Percentiles rank a stretch among this genome's conserved stretches.
Evolutionary conservation across 2,329 filamentous ascomycete species (phyloP).

Genomic region (Elsinoe necatrix): DNA sequence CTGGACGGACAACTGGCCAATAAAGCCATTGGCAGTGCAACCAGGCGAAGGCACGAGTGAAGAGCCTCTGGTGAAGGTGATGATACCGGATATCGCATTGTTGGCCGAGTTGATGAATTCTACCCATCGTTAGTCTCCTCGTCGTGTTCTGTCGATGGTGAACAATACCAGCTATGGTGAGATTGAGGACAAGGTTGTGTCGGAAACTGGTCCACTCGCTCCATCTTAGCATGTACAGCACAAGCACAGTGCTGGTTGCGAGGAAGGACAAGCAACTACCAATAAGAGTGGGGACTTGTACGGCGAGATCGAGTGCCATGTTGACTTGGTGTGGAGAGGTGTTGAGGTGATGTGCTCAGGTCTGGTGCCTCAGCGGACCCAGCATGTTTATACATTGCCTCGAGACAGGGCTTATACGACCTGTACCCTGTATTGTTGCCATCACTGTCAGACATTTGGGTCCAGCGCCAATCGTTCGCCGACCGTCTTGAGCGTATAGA

Average conservation of each 20-base stretch:
- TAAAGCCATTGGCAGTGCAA: slow-evolving; percentile 38
- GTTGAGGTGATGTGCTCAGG: neutral
- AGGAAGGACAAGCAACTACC: slow-evolving; percentile 13
- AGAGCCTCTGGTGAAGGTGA: slow-evolving; percentile 26
- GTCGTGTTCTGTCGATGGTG: neutral
- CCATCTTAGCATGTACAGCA: neutral
- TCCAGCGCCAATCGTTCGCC: neutral
- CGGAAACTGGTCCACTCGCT: slow-evolving; percentile 1
- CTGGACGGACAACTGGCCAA: slow-evolving; percentile 41
- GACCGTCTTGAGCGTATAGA: neutral
- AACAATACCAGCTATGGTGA: slow-evolving; percentile 7
- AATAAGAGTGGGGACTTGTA: slow-evolving; percentile 13
- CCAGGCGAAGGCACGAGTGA: slow-evolving; percentile 26
- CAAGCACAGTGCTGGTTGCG: slow-evolving; percentile 11
- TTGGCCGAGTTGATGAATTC: slow-evolving; percentile 38
- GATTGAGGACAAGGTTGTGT: slow-evolving; percentile 13
- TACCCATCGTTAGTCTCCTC: slow-evolving; percentile 24
- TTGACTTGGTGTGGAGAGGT: neutral
- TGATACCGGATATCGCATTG: slow-evolving; percentile 37
- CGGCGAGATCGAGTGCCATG: slow-evolving; percentile 9
- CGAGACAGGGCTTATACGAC: neutral
- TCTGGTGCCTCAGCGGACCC: neutral
- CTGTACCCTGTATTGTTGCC: neutral
- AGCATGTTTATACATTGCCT: slow-evolving; percentile 1
- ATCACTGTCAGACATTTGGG: neutral